Percentiles rank a stretch among this genome's conserved stretches.
Evolutionary conservation across 148 eudicot species (phyloP).

Genomic region (Camellia granthamiana): DNA sequence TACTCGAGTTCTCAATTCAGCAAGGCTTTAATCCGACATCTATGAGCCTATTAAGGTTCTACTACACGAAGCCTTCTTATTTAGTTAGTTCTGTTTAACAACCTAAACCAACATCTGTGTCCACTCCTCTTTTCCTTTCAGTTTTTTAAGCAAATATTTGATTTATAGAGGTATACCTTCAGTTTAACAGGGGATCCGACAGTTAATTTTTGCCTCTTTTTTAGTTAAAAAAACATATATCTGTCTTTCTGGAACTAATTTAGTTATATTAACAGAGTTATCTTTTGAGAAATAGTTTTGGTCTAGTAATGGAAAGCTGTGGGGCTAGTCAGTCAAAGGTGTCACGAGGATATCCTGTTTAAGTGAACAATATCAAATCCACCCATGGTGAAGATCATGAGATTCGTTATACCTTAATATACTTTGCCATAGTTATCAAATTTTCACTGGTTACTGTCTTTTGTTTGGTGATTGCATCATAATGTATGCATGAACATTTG

Average conservation of each 20-base stretch:
- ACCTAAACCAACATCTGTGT: neutral
- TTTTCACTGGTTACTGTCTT: neutral
- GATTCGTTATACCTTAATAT: neutral
- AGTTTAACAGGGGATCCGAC: neutral
- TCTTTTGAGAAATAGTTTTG: neutral
- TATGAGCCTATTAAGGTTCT: neutral
- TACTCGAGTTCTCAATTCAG: neutral
- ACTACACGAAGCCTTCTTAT: neutral
- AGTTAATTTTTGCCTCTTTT: neutral
- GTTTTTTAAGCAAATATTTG: neutral
- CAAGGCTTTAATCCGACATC: neutral
- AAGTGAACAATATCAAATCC: conserved; percentile 6
- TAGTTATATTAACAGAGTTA: neutral
- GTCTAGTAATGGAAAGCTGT: neutral
- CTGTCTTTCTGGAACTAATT: neutral
- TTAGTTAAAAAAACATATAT: neutral
- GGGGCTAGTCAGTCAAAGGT: neutral
- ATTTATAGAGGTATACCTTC: neutral
- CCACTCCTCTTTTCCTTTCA: neutral
- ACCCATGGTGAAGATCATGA: neutral
- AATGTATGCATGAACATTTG: neutral
- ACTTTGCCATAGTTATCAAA: neutral
- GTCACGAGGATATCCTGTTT: neutral
- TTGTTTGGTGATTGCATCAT: conserved; percentile 3
- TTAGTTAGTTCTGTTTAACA: neutral